A percentile compares a stretch with the other conserved stretches of the same genome.
Evolutionary conservation across 176 grass and related monocot species (phyloP).

Genomic region (Eleusine coracana): DNA sequence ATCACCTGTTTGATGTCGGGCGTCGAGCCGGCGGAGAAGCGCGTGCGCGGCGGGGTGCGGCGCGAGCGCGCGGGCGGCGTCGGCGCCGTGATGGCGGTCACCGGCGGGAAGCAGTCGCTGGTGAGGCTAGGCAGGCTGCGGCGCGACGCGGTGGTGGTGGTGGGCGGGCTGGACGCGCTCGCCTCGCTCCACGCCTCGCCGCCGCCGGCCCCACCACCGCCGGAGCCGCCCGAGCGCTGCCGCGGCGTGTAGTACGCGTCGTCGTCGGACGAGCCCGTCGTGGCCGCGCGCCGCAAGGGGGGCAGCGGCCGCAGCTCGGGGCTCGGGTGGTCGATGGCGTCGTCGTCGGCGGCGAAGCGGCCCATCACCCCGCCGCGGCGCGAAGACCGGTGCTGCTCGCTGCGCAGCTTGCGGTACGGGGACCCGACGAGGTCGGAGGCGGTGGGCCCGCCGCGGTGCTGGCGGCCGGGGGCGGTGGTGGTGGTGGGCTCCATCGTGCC

Average conservation of each 20-base stretch:
- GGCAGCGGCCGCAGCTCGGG: slow-evolving; percentile 84
- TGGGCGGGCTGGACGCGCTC: slow-evolving; percentile 69
- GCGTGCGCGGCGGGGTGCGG: slow-evolving; percentile 75
- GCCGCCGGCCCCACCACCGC: slow-evolving; percentile 44
- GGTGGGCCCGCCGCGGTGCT: slow-evolving; percentile 37
- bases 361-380: slow-evolving; percentile 37
- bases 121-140: slow-evolving; percentile 84
- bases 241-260: slow-evolving; percentile 85
- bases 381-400: slow-evolving; percentile 47
- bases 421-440: slow-evolving; percentile 63
- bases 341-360: slow-evolving; percentile 10
- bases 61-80: slow-evolving; percentile 57
- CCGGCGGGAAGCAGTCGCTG: slow-evolving; percentile 59
- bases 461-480: slow-evolving; percentile 27
- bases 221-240: slow-evolving; percentile 52
- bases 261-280: slow-evolving; percentile 68
- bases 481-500: slow-evolving; percentile 70
- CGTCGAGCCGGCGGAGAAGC: slow-evolving; percentile 66
- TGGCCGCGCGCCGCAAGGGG: slow-evolving; percentile 55
- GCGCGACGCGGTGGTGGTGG: slow-evolving; percentile 67
- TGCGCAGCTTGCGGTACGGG: slow-evolving; percentile 78
- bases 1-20: slow-evolving; percentile 87
- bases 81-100: slow-evolving; percentile 41
- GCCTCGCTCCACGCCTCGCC: slow-evolving; percentile 60
- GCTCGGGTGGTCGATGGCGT: slow-evolving; percentile 73